Conservation (phyloP, 306 rosid species). For the Boehmeria nivea region DNA sequence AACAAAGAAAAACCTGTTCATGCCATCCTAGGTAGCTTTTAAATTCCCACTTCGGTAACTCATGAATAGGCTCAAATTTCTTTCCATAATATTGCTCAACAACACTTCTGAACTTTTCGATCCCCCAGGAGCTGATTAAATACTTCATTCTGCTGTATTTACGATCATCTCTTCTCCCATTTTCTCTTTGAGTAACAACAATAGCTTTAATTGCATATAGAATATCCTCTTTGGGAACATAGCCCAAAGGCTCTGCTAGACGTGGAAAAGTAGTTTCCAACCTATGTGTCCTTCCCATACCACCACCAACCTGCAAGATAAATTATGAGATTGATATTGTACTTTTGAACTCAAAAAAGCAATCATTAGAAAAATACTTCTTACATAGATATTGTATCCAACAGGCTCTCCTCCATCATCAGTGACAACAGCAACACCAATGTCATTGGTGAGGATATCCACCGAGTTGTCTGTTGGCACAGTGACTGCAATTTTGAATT, state of each 20-base stretch:
- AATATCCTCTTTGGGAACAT: slow-evolving; percentile 91
- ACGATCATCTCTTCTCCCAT: slow-evolving; percentile 98
- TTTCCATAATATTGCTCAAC: slow-evolving; percentile 81
- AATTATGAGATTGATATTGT: slow-evolving; percentile 16
- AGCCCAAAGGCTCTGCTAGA: slow-evolving; percentile 81
- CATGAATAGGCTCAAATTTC: slow-evolving; percentile 74
- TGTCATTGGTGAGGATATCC: slow-evolving; percentile 85
- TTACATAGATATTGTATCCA: slow-evolving; percentile 91
- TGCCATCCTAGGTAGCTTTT: slow-evolving; percentile 97
- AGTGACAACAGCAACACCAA: slow-evolving; percentile 77
- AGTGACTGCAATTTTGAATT: slow-evolving; percentile 93
- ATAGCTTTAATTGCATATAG: slow-evolving; percentile 91
- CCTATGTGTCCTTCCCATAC: slow-evolving; percentile 99
- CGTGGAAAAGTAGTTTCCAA: slow-evolving; percentile 81
- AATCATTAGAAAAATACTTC: slow-evolving; percentile 18
- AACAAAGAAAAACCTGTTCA: slow-evolving; percentile 69
- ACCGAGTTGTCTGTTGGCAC: slow-evolving; percentile 97
- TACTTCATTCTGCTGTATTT: slow-evolving; percentile 94
- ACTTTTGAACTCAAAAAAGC: background rate
- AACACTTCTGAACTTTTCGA: slow-evolving; percentile 75
- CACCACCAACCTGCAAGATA: slow-evolving; percentile 89
- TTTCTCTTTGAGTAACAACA: slow-evolving; percentile 89
- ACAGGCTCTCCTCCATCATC: slow-evolving; percentile 78
- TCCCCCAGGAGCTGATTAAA: slow-evolving; percentile 92
- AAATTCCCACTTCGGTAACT: slow-evolving; percentile 89